These are phyloP conservation scores for Melanogaster broomeanus DNA, from an alignment of 768 basidiomycete genomes.

Conservation along the genomic window DNA sequence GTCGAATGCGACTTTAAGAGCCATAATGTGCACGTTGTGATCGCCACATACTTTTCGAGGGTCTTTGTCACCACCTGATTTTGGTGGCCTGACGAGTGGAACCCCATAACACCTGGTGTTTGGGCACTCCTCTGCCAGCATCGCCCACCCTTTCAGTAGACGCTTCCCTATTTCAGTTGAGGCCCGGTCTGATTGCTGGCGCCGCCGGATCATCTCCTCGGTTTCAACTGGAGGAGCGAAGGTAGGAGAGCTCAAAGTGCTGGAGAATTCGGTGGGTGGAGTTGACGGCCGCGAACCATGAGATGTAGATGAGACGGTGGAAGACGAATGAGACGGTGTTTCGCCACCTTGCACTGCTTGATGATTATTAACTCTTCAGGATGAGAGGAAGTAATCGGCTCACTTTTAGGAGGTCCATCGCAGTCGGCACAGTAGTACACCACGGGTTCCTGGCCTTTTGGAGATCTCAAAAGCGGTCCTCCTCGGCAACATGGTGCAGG, in stretches of 20 bases:
- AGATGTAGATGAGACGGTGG: constrained; percentile 51
- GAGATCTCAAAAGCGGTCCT: constrained; percentile 77
- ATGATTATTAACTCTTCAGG: constrained; percentile 2
- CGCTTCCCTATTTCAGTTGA: constrained; percentile 78
- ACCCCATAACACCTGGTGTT: constrained; percentile 71
- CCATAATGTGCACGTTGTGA: constrained; percentile 3
- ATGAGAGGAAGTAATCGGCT: constrained; percentile 13
- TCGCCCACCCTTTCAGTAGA: constrained; percentile 82
- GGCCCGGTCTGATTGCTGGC: constrained; percentile 80
- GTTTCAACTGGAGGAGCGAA: constrained; percentile 68
- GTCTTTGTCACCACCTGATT: constrained; percentile 57
- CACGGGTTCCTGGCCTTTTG: constrained; percentile 46
- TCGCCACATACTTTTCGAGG: constrained; percentile 57
- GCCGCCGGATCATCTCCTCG: constrained; percentile 62
- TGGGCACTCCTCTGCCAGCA: constrained; percentile 87
- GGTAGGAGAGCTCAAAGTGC: constrained; percentile 56
- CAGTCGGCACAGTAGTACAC: constrained; percentile 67
- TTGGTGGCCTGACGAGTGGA: constrained; percentile 82
- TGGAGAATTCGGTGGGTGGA: constrained; percentile 76
- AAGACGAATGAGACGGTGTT: constrained; percentile 34
- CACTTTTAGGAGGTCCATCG: constrained; percentile 40
- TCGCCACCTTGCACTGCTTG: constrained; percentile 16
- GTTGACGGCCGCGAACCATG: constrained; percentile 66
- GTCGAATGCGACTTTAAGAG: constrained; percentile 1
- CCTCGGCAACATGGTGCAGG: constrained; percentile 50